Percentiles rank a stretch among this genome's conserved stretches.
These are phyloP conservation scores for barley (Hordeum vulgare) DNA, from an alignment of 176 grass and related monocot genomes.

Conservation along the genomic window MorexV3_pseudomolecules_assembly NC_058518.1:390559005-390559504, in stretches of 20 bases:
- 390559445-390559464: neutral
- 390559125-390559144: conserved; percentile 91
- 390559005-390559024: conserved; percentile 6
- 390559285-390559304: conserved; percentile 68
- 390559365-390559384: conserved; percentile 15
- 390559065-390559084: neutral
- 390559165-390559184: conserved; percentile 93
- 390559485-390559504: conserved; percentile 17
- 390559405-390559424: neutral
- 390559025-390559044: conserved; percentile 21
- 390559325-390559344: conserved; percentile 76
- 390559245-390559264: conserved; percentile 61
- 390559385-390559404: neutral
- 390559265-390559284: conserved; percentile 61
- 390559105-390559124: conserved; percentile 85
- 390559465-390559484: conserved; percentile 28
- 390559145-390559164: conserved; percentile 92
- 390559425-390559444: neutral
- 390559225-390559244: conserved; percentile 69
- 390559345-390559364: conserved; percentile 52
- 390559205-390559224: conserved; percentile 69
- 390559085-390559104: neutral
- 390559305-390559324: conserved; percentile 73
- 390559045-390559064: conserved; percentile 9
- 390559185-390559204: conserved; percentile 92